Evolutionary conservation across 2,329 filamentous ascomycete species (phyloP).

Genomic region (Pseudopithomyces chartarum): DNA sequence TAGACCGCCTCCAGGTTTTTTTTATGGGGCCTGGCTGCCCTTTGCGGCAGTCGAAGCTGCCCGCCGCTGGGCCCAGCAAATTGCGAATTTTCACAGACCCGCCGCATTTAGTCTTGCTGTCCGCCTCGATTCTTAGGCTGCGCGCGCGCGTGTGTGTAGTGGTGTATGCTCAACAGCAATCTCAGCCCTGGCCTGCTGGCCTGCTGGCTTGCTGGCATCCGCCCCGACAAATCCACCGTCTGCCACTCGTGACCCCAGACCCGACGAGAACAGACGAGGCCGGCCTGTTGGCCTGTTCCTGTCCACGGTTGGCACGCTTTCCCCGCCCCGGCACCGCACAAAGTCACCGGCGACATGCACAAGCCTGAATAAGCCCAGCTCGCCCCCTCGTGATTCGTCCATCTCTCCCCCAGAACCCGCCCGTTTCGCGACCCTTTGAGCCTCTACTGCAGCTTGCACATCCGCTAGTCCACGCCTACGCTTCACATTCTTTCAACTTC

Average conservation of each 20-base stretch:
- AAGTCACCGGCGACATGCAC: neutral
- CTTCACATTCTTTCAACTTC: neutral
- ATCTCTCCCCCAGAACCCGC: neutral
- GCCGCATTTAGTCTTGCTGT: neutral
- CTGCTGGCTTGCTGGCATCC: no score
- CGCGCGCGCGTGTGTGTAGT: no score
- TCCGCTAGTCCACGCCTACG: neutral
- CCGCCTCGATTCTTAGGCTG: neutral
- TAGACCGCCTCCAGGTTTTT: neutral
- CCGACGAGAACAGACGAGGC: neutral
- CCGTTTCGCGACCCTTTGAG: neutral
- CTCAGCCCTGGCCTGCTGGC: neutral
- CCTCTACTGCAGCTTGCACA: neutral
- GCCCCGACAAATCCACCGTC: neutral
- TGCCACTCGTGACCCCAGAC: neutral
- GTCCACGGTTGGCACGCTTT: neutral
- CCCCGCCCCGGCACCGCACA: neutral
- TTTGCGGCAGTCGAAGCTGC: neutral
- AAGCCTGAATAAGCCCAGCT: neutral
- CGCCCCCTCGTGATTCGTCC: neutral
- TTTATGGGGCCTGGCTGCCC: neutral
- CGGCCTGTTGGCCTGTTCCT: neutral
- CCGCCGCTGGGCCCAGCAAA: neutral
- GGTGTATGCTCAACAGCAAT: conserved; percentile 3
- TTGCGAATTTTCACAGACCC: conserved; percentile 4